Evolutionary conservation across 208 protist species (phyloP).

Genomic region (Spongospora subterranea): DNA sequence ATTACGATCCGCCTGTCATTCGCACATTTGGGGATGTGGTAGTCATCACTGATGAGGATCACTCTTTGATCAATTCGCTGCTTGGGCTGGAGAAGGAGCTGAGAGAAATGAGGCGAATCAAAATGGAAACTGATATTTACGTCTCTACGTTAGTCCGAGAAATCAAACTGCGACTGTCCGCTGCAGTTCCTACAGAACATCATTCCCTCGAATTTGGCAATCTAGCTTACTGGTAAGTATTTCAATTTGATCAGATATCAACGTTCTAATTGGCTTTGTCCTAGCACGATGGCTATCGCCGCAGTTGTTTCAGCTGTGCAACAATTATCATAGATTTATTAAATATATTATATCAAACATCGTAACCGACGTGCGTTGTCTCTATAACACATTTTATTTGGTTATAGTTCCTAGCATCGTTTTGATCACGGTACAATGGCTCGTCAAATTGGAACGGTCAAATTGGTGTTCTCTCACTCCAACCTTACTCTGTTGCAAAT

Average conservation of each 20-base stretch:
- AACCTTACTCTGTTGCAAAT: too few relatives aligned
- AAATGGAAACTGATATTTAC: background rate
- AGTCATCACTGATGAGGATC: background rate
- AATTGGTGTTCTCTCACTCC: too few relatives aligned
- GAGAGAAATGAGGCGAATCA: background rate
- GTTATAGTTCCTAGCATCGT: too few relatives aligned
- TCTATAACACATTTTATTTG: too few relatives aligned
- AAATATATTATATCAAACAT: too few relatives aligned
- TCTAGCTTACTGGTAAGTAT: background rate
- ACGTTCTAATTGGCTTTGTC: background rate
- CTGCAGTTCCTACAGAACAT: background rate
- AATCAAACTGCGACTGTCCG: background rate
- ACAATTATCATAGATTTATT: slow-evolving; percentile 6
- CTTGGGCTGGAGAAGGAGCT: background rate
- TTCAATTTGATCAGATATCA: background rate
- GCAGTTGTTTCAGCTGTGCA: background rate
- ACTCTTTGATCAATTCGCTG: background rate
- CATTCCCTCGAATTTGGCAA: background rate
- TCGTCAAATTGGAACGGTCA: too few relatives aligned
- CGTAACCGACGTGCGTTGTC: too few relatives aligned
- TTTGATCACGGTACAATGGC: too few relatives aligned
- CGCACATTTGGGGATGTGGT: background rate
- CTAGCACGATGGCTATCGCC: background rate
- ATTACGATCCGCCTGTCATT: background rate
- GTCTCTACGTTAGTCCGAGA: background rate